Base-by-base conservation (phyloP, 2,329 filamentous ascomycete species). In the Ceratocystiopsis minuta region DNA sequence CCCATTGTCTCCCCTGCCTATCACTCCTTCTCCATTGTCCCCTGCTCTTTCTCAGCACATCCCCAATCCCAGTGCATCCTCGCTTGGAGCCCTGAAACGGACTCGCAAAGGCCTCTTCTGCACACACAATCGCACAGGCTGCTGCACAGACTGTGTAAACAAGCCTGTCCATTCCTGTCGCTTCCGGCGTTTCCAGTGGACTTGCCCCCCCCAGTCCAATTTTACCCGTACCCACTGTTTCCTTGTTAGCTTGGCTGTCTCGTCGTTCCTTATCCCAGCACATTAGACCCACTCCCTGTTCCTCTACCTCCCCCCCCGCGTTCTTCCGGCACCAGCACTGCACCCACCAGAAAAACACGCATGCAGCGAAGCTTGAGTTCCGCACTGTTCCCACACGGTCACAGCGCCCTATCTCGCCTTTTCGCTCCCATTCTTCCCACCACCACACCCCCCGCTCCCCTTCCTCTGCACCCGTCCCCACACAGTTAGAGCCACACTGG, bases 211-310 rank as follows among this genome's bases (percentile, higher is more conserved):
- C 38, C 17, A 37, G 44, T 43, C 43, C 43, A 49, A 49, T 46
- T 46, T 48, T 42, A 18, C 43, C 16, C 14, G 40, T 46, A 44
- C 24, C 48, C 46, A 49, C 48, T 38, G 34, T 11, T 28, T 39
- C 44, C 42, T 46, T 45, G 44, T 48, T 49, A 46, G 46, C 43
- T 43, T 41, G 24, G n/a, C 4, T 44, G 38, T 43, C 24, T 36
- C 40, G 7, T 28, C 24, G 24, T 28, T 6, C 24, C 24, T 37
- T 34, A 33, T 34, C 38, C 39, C 41, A 41, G 40, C 37, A 43
- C 37, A 24, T 6, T 31, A 10, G 6, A 12, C 16, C 13, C 32
- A 13, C 15, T 33, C 11, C 15, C 32, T 33, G 13, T 33, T 33
- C 15, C 4, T 11, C 16, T 41, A 36, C 34, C 24, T 28, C 24